Percentiles rank a stretch among this genome's conserved stretches.
These are phyloP conservation scores for Monosporascus sp. DNA, from an alignment of 2,329 filamentous ascomycete genomes.

Conservation along the genomic window DNA sequence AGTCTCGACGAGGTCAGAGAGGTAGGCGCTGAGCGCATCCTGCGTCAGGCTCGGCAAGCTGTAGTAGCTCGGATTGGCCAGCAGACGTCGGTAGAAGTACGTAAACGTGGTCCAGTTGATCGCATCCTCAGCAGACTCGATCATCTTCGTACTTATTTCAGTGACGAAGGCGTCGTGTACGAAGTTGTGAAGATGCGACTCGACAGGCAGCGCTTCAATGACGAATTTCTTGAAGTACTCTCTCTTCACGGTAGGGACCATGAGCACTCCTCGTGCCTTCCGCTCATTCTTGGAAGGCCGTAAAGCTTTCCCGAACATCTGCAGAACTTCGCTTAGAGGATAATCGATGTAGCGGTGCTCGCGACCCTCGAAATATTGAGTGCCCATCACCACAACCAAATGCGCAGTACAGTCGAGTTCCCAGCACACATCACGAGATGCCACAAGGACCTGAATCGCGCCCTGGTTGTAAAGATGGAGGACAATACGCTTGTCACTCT, in stretches of 20 bases:
- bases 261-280: slow-evolving; percentile 78
- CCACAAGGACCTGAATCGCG: slow-evolving; percentile 77
- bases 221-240: slow-evolving; percentile 99
- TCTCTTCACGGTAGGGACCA: slow-evolving; percentile 90
- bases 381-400: slow-evolving; percentile 93
- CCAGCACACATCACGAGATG: slow-evolving; percentile 87
- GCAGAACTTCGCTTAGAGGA: slow-evolving; percentile 84
- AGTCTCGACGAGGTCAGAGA: slow-evolving; percentile 90
- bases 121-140: slow-evolving; percentile 90
- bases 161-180: slow-evolving; percentile 95
- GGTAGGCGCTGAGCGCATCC: slow-evolving; percentile 86
- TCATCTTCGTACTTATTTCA: slow-evolving; percentile 93
- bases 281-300: slow-evolving; percentile 72
- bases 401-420: slow-evolving; percentile 85
- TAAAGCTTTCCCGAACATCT: slow-evolving; percentile 96
- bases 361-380: slow-evolving; percentile 92
- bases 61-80: slow-evolving; percentile 97
- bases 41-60: slow-evolving; percentile 82
- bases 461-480: slow-evolving; percentile 86
- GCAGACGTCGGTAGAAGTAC: slow-evolving; percentile 91
- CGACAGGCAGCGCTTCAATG: slow-evolving; percentile 90
- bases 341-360: slow-evolving; percentile 98
- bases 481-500: slow-evolving; percentile 88
- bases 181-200: slow-evolving; percentile 87
- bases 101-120: slow-evolving; percentile 99